phyloP scores from a whole-genome alignment of 2,329 filamentous ascomycete genomes.

The Arthrobotrys sinensis region DNA sequence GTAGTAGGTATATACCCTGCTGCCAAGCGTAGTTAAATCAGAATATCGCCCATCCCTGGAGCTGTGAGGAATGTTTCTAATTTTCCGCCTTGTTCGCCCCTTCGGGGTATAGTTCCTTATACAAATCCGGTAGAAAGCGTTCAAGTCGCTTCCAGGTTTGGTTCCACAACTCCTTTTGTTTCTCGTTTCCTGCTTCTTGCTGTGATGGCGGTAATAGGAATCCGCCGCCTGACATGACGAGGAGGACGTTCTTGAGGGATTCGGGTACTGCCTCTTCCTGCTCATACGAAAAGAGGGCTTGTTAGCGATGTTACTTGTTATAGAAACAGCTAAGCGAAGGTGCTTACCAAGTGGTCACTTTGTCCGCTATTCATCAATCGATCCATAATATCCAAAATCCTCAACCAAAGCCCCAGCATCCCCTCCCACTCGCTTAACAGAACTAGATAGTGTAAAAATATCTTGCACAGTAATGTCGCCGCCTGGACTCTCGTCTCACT shows the following conservation, averaged over 20 bases:
- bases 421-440: constrained; percentile 87
- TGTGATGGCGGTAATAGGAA: constrained; percentile 81
- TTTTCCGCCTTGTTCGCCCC: constrained; percentile 10
- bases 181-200: constrained; percentile 70
- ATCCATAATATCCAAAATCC: constrained; percentile 94
- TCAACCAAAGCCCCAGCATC: constrained; percentile 91
- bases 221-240: constrained; percentile 93
- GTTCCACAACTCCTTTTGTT: constrained; percentile 64
- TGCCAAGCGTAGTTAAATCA: not conserved
- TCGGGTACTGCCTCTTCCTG: constrained; percentile 96
- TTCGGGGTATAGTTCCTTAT: constrained; percentile 58
- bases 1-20: not conserved
- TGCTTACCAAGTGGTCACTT: constrained; percentile 84
- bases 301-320: constrained; percentile 15
- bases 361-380: constrained; percentile 96
- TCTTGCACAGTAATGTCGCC: constrained; percentile 91
- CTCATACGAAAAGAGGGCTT: constrained; percentile 49
- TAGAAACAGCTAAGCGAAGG: not conserved
- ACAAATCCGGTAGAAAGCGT: constrained; percentile 64
- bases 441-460: constrained; percentile 93
- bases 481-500: constrained; percentile 93
- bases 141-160: constrained; percentile 65
- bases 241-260: constrained; percentile 92
- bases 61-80: constrained; percentile 8
- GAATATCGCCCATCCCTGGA: constrained; percentile 11